Evolutionary conservation across 208 protist genomes (phyloP).

Genomic region (Kentomonas sorsogonicus): DNA sequence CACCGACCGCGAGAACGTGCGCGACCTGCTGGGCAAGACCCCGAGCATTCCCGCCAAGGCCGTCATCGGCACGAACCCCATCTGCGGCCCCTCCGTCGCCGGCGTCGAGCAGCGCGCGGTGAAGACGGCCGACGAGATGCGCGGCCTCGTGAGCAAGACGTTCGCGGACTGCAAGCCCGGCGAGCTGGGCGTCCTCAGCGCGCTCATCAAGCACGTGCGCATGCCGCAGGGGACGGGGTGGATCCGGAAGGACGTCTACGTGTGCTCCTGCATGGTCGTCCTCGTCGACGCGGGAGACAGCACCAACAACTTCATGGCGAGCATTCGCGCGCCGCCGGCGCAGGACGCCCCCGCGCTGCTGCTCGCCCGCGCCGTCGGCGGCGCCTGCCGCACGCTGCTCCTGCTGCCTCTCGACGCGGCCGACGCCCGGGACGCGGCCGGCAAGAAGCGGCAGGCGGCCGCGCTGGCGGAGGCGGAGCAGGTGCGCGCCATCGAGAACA

Average conservation of each 20-base stretch:
- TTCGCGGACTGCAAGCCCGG: constrained; percentile 9
- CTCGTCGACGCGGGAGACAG: constrained; percentile 9
- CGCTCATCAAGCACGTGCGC: constrained; percentile 11
- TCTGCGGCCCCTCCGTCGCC: constrained; percentile 27
- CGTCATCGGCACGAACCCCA: constrained; percentile 23
- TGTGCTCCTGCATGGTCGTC: constrained; percentile 11
- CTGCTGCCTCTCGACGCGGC: constrained; percentile 12
- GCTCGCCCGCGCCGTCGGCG: constrained; percentile 27
- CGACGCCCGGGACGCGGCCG: not conserved
- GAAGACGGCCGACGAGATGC: constrained; percentile 7
- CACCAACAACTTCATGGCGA: constrained; percentile 6
- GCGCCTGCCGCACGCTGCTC: constrained; percentile 21
- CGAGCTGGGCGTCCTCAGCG: constrained; percentile 13
- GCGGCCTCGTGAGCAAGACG: constrained; percentile 12
- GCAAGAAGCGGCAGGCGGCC: not conserved
- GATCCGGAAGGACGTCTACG: constrained; percentile 14
- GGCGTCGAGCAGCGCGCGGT: constrained; percentile 15
- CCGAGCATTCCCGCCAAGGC: constrained; percentile 2
- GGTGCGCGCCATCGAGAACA: constrained; percentile 24
- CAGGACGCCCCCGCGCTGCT: constrained; percentile 13
- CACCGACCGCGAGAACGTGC: constrained; percentile 18
- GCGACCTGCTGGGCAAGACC: constrained; percentile 5
- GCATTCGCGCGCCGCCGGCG: constrained; percentile 8
- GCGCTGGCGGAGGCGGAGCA: constrained; percentile 5
- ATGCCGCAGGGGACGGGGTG: too few relatives aligned